Conservation (phyloP, 768 basidiomycete species). For the Lactifluus subvellereus region DNA sequence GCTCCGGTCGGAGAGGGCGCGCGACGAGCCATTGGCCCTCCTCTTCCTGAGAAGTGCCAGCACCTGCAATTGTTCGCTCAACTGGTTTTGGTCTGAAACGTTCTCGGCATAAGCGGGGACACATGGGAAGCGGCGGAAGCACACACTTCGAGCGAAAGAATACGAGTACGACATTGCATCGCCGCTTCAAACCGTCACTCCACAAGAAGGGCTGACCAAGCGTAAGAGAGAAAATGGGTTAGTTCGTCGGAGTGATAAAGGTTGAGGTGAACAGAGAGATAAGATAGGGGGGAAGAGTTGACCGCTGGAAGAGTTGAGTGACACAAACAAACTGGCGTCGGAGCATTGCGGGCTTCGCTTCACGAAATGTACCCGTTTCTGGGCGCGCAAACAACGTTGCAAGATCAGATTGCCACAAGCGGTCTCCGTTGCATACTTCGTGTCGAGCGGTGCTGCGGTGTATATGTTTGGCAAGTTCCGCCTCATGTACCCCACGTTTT, state of each 20-base stretch:
- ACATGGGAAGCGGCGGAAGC: not conserved
- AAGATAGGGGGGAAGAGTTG: constrained; percentile 11
- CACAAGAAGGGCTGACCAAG: not conserved
- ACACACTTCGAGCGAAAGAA: constrained; percentile 16
- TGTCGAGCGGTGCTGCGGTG: not conserved
- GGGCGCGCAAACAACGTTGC: not conserved
- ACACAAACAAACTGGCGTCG: not conserved
- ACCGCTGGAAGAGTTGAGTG: not conserved
- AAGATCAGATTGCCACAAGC: constrained; percentile 4
- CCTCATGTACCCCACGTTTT: constrained; percentile 16
- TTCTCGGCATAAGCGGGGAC: not conserved
- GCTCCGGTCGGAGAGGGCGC: not conserved
- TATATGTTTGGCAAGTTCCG: not conserved
- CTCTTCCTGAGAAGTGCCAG: constrained; percentile 12
- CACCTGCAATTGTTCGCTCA: constrained; percentile 17
- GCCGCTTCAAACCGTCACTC: constrained; percentile 2
- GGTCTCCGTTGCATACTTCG: not conserved
- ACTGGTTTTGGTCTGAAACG: constrained; percentile 16
- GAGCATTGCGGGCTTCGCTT: not conserved
- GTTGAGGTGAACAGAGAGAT: constrained; percentile 2
- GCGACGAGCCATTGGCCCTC: not conserved
- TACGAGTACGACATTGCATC: constrained; percentile 18
- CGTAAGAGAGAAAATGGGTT: not conserved
- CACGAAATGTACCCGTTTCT: constrained; percentile 1
- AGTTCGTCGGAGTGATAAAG: constrained; percentile 12